Evolutionary conservation across 2,329 filamentous ascomycete genomes (phyloP), one percentile per base, ranked within the genome.

Genomic region (Diplocarpon mali): DNA sequence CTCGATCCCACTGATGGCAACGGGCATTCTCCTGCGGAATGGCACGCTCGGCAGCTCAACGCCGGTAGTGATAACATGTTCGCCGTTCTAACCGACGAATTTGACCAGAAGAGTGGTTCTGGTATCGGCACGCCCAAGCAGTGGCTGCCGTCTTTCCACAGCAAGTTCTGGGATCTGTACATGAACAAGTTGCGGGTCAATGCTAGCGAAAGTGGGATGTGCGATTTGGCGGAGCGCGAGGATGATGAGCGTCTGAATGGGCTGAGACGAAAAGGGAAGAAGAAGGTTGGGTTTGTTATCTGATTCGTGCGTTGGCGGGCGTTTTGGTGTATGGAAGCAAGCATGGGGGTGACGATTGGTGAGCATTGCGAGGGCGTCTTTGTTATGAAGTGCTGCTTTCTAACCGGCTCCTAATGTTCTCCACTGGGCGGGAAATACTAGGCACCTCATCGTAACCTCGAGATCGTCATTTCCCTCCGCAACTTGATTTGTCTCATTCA

Each of bases 161-260:
- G 44, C 31, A 15, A 5, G 5, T 62, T 63, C 44, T 64, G 62
- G 62, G 41, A 49, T 13, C 36, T 45, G 6, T 63, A 57, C 45
- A 38, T 38, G 11, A 64, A 64, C 40, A 58, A 54, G 32, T 37
- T 64, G 36, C 51, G 61, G n/a, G 60, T 64, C 16, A 57, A 60
- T 48, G 55, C 56, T 4, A 54, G 50, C n/a, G 53, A 59, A n/a
- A 42, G 44, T 11, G 55, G 53, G 1, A 35, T 59, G n/a, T 60
- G 56, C 29, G 51, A 58, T 44, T 46, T 60, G 40, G 40, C 42
- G 7, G 39, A 38, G 38, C 28, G 20, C 7, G 38, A 37, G 28
- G 39, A 35, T 17, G 37, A 40, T 16, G 43, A 45, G 16, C 40
- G 40, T 2, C 35, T 37, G 2, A 29, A 37, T 43, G 40, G 40